These are phyloP conservation scores for Aurifilum marmelostoma DNA, from an alignment of 2,329 filamentous ascomycete species.

Conservation along the genomic window DNA sequence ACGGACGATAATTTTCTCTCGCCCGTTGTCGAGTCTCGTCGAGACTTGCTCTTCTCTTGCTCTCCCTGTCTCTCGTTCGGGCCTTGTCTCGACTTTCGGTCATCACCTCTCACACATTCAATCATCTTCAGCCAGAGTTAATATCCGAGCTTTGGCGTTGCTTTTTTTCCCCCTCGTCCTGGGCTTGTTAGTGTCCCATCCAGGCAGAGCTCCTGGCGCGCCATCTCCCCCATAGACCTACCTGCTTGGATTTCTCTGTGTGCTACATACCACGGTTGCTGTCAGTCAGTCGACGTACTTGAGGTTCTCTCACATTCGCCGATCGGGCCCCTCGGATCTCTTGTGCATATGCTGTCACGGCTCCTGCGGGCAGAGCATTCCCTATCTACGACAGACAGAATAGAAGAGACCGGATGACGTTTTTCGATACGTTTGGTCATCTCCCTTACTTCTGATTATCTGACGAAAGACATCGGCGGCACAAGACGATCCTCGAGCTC, in stretches of 20 bases:
- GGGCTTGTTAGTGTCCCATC: neutral
- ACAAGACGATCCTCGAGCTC: neutral
- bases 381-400: neutral
- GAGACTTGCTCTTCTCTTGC: neutral
- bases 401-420: neutral
- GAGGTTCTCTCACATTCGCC: neutral
- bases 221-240: neutral
- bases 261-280: neutral
- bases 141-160: neutral
- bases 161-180: slow-evolving; percentile 14
- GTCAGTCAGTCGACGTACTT: neutral
- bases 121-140: slow-evolving; percentile 2
- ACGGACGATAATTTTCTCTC: slow-evolving; percentile 12
- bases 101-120: neutral
- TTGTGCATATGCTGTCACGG: neutral
- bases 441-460: slow-evolving; percentile 1
- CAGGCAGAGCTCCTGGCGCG: slow-evolving; percentile 5
- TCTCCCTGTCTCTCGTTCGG: neutral
- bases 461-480: neutral
- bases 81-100: neutral
- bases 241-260: no score
- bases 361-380: no score
- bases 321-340: neutral
- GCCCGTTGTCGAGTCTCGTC: neutral
- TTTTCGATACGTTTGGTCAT: neutral